These are phyloP conservation scores for Cladosporium sp. DNA, from an alignment of 2,329 filamentous ascomycete genomes.

Conservation along the genomic window DNA sequence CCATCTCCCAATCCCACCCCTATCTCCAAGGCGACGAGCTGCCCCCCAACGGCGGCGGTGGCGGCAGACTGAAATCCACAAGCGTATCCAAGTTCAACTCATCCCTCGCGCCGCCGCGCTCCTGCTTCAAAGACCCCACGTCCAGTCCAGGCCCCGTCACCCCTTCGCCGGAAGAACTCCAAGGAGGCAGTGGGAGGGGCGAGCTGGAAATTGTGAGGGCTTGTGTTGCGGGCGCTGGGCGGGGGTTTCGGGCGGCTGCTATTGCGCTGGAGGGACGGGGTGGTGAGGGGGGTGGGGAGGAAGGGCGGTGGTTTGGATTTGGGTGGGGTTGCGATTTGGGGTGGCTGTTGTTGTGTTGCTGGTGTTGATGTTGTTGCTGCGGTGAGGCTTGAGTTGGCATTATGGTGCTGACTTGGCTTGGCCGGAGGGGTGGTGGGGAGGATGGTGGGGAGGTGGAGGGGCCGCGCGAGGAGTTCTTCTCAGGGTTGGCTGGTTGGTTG, in stretches of 20 bases:
- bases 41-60: conserved; percentile 19
- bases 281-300: neutral
- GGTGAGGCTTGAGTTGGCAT: conserved; percentile 18
- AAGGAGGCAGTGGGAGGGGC: conserved; percentile 20
- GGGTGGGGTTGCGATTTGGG: too few relatives aligned
- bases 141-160: neutral
- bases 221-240: neutral
- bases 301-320: too few relatives aligned
- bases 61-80: conserved; percentile 20
- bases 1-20: too few relatives aligned
- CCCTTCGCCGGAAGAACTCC: conserved; percentile 16
- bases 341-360: neutral
- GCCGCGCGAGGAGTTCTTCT: neutral
- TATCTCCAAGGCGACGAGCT: conserved; percentile 13
- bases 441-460: conserved; percentile 12
- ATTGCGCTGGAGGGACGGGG: neutral
- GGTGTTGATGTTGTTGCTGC: neutral
- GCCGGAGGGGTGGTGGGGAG: conserved; percentile 17
- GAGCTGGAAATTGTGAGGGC: conserved; percentile 15
- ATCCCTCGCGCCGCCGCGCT: neutral
- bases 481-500: too few relatives aligned
- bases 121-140: too few relatives aligned
- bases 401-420: conserved; percentile 21
- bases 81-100: conserved; percentile 14
- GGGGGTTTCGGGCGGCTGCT: too few relatives aligned